These are phyloP conservation scores for Erodium maritimum DNA, from an alignment of 345 rosid species.

Conservation along the genomic window DNA sequence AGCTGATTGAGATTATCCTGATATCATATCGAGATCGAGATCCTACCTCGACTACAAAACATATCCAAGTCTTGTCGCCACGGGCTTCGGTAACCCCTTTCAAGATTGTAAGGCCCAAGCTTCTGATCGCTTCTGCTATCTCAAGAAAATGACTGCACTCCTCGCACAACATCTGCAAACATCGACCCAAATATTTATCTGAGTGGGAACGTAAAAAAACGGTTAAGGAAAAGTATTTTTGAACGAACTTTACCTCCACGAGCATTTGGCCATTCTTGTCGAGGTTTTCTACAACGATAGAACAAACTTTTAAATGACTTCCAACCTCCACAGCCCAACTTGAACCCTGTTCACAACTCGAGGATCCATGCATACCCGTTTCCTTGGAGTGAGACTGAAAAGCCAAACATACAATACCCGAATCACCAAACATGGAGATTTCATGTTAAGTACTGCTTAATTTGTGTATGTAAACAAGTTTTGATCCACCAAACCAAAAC, in stretches of 20 bases:
- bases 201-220: not conserved
- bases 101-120: conserved; percentile 74
- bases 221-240: not conserved
- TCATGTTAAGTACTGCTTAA: too few relatives aligned
- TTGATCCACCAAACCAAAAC: too few relatives aligned
- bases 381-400: conserved; percentile 58
- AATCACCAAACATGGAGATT: too few relatives aligned
- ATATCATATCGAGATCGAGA: conserved; percentile 7
- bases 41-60: conserved; percentile 83
- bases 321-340: conserved; percentile 89
- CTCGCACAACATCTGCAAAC: conserved; percentile 77
- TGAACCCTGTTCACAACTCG: conserved; percentile 44
- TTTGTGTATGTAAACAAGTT: too few relatives aligned
- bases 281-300: conserved; percentile 85
- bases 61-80: conserved; percentile 74
- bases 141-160: conserved; percentile 88
- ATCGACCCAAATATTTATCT: conserved; percentile 13
- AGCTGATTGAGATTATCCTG: too few relatives aligned
- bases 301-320: conserved; percentile 78
- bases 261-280: conserved; percentile 76
- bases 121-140: conserved; percentile 78
- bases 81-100: conserved; percentile 76
- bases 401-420: conserved; percentile 9
- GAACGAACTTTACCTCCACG: conserved; percentile 53
- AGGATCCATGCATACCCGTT: conserved; percentile 23